Conservation (phyloP, 805 yeast genomes). For the Monosporozyma solicola region DNA sequence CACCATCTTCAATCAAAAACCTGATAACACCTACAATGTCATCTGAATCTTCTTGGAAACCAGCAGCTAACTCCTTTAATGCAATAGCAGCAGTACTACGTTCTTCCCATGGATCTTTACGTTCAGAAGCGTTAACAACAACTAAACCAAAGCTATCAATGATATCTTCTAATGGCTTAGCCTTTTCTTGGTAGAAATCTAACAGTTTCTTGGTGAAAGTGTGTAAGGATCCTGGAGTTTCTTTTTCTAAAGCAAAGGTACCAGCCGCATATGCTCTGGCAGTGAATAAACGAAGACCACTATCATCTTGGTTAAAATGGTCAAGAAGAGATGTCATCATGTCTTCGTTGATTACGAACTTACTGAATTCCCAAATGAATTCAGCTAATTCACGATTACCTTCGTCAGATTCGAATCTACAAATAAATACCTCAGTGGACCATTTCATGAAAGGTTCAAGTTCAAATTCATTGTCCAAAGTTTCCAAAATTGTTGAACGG, state of each 20-base stretch:
- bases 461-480: slow-evolving; percentile 73
- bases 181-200: slow-evolving; percentile 47
- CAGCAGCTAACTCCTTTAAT: slow-evolving; percentile 46
- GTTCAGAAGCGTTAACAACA: slow-evolving; percentile 48
- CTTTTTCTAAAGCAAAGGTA: slow-evolving; percentile 36
- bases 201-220: slow-evolving; percentile 38
- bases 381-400: slow-evolving; percentile 54
- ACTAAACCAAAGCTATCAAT: slow-evolving; percentile 75
- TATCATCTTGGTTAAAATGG: slow-evolving; percentile 46
- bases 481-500: slow-evolving; percentile 71
- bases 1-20: slow-evolving; percentile 53
- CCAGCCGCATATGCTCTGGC: slow-evolving; percentile 57
- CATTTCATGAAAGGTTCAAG: slow-evolving; percentile 35
- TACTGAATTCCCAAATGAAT: slow-evolving; percentile 81
- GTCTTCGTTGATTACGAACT: slow-evolving; percentile 31
- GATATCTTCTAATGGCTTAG: slow-evolving; percentile 67
- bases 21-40: slow-evolving; percentile 47
- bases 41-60: slow-evolving; percentile 29
- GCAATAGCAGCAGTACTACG: slow-evolving; percentile 76
- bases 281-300: slow-evolving; percentile 62
- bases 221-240: slow-evolving; percentile 22
- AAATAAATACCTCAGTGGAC: slow-evolving; percentile 68
- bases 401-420: slow-evolving; percentile 64
- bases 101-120: slow-evolving; percentile 74
- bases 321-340: slow-evolving; percentile 39